These are phyloP conservation scores for Pseudogymnoascus sp. DNA, from an alignment of 2,329 filamentous ascomycete genomes.

Conservation along the genomic window DNA sequence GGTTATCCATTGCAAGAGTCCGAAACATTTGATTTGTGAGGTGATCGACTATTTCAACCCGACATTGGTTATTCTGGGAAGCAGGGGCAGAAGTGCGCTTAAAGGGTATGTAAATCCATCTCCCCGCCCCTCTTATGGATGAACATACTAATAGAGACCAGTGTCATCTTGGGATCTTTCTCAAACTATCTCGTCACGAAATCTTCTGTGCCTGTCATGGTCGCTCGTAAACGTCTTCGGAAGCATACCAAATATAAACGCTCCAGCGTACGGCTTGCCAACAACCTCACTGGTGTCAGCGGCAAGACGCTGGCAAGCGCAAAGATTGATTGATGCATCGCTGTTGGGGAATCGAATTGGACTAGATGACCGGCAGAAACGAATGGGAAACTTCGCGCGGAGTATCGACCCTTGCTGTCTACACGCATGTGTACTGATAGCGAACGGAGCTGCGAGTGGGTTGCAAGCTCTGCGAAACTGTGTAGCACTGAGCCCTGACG, in stretches of 20 bases:
- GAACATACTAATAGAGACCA: slow-evolving; percentile 28
- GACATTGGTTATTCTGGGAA: slow-evolving; percentile 87
- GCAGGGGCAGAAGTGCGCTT: slow-evolving; percentile 78
- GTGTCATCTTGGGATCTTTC: slow-evolving; percentile 90
- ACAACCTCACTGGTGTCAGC: slow-evolving; percentile 67
- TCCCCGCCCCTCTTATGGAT: neutral
- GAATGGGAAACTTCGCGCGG: neutral
- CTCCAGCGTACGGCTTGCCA: slow-evolving; percentile 63
- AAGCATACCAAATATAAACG: slow-evolving; percentile 79
- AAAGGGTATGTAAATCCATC: slow-evolving; percentile 58
- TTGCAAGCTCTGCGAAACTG: neutral
- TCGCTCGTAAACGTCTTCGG: slow-evolving; percentile 78
- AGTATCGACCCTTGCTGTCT: neutral
- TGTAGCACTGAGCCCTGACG: neutral
- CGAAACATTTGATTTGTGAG: slow-evolving; percentile 91
- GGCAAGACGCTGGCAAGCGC: slow-evolving; percentile 60
- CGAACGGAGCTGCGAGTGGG: neutral
- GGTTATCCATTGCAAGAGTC: slow-evolving; percentile 96
- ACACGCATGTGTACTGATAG: neutral
- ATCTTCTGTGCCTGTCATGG: slow-evolving; percentile 95
- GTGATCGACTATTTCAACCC: slow-evolving; percentile 91
- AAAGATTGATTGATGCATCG: slow-evolving; percentile 52
- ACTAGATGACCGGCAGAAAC: neutral
- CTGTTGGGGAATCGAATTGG: neutral
- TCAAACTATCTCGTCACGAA: slow-evolving; percentile 97